Evolutionary conservation across 2,329 filamentous ascomycete genomes (phyloP).

Genomic region (Pseudogymnoascus sp.): DNA sequence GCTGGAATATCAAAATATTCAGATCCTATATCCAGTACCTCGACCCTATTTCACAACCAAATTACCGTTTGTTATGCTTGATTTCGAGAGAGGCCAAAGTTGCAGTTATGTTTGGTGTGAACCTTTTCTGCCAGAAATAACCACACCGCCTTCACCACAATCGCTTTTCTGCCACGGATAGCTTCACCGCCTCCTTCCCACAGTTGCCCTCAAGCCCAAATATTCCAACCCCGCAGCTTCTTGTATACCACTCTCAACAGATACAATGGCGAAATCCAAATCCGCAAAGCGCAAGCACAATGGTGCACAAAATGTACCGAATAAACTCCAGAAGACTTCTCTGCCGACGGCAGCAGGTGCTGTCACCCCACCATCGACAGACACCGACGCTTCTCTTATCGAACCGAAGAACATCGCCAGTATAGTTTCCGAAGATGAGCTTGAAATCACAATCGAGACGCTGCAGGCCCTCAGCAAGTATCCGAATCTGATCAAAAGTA

Average conservation of each 20-base stretch:
- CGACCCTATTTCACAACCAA: not conserved
- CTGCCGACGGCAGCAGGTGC: constrained; percentile 26
- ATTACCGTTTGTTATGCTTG: not conserved
- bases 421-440: constrained; percentile 56
- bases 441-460: constrained; percentile 62
- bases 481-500: constrained; percentile 60
- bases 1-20: not conserved
- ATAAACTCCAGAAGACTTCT: not conserved
- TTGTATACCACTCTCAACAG: not conserved
- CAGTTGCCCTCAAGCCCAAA: not conserved
- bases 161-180: not conserved
- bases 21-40: not conserved
- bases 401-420: constrained; percentile 48
- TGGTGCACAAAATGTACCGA: not conserved
- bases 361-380: constrained; percentile 46
- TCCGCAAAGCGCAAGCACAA: constrained; percentile 7
- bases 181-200: not conserved
- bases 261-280: constrained; percentile 8
- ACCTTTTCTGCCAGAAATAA: not conserved
- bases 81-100: too few species aligned
- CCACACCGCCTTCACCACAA: not conserved
- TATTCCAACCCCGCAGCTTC: constrained; percentile 8
- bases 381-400: constrained; percentile 38
- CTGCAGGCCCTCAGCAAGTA: constrained; percentile 52
- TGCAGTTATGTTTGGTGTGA: not conserved